phyloP scores from a whole-genome alignment of 352 stramenopile genomes.

The Globisporangium recalcitrans region DNA sequence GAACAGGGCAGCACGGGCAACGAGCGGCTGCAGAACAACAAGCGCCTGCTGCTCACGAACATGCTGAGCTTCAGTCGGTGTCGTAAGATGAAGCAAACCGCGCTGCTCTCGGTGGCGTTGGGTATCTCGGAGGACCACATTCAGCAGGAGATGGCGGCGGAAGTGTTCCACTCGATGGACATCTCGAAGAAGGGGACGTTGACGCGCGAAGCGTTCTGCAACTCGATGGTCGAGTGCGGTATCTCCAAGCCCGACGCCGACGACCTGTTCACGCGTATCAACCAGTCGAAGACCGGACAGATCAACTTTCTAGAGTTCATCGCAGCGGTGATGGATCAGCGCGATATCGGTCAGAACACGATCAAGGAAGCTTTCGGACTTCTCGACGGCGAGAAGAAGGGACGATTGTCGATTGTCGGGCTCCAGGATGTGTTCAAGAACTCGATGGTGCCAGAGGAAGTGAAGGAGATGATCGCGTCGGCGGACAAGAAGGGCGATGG shows the following conservation, averaged over 20 bases:
- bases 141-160: conserved; percentile 67
- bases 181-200: conserved; percentile 80
- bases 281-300: conserved; percentile 72
- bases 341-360: conserved; percentile 85
- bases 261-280: conserved; percentile 72
- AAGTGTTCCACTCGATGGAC: conserved; percentile 88
- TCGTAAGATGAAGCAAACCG: conserved; percentile 73
- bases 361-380: conserved; percentile 90
- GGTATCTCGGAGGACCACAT: conserved; percentile 70
- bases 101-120: conserved; percentile 63
- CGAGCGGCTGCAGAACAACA: conserved; percentile 44
- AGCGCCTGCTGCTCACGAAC: conserved; percentile 64
- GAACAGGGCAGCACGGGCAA: conserved; percentile 22
- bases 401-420: conserved; percentile 88
- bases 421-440: conserved; percentile 85
- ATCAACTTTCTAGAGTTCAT: conserved; percentile 97
- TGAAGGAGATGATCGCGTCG: conserved; percentile 89
- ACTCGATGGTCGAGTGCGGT: conserved; percentile 87
- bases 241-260: conserved; percentile 66
- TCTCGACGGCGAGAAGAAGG: conserved; percentile 87
- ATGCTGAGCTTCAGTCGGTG: conserved; percentile 75
- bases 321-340: conserved; percentile 90
- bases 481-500: conserved; percentile 76
- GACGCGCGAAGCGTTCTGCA: conserved; percentile 91
- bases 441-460: conserved; percentile 81